Base-by-base conservation (phyloP, 176 grass and related monocot species). In the Carex myosuroides region DNA sequence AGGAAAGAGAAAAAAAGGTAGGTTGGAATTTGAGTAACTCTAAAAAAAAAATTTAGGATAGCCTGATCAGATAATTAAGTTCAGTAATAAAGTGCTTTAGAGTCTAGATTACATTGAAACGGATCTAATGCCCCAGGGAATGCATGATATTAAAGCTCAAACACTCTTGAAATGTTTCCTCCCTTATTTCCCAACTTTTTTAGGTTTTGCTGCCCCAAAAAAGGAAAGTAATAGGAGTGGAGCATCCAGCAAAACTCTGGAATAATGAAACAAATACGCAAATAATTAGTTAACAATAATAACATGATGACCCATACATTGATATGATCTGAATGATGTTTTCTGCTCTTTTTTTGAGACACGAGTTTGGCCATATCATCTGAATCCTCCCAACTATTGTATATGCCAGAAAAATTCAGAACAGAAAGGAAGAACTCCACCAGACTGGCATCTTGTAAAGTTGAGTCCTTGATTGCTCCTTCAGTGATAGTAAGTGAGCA, bases 321-420 rank as follows among this genome's bases (percentile, higher is more conserved):
- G 18, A 88, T 97, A 84, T 93, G 91, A 90, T 97, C 94, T 57
- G 91, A 97, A 68, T 85, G 29, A 86, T 90, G 83, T 85, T 85
- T 84, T n/a, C 86, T 64, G 78, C 72, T 82, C 54, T 35, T 85
- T 30, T 72, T 78, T 33, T 84, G 70, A 79, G 60, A 65, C 33
- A 17, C 69, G 54, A 64, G 61, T 42, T 86, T 79, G 0, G 52
- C 8, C 35, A 24, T 29, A 84, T 74, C 29, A 84, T 93, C 90
- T 61, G 85, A 35, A 62, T 87, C 67, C 48, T 67, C 72, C 91
- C 89, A 91, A 50, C 80, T 84, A 55, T 84, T 84, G 83, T 87
- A 88, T 59, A 86, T 70, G 65, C 71, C 85, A 9, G 37, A 88
- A 5, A 70, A 90, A 69, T 93, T 94, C 37, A 91, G 30, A 74